These are phyloP conservation scores for Immersiella caudata DNA, from an alignment of 495 filamentous ascomycete species.

Conservation along the genomic window DNA sequence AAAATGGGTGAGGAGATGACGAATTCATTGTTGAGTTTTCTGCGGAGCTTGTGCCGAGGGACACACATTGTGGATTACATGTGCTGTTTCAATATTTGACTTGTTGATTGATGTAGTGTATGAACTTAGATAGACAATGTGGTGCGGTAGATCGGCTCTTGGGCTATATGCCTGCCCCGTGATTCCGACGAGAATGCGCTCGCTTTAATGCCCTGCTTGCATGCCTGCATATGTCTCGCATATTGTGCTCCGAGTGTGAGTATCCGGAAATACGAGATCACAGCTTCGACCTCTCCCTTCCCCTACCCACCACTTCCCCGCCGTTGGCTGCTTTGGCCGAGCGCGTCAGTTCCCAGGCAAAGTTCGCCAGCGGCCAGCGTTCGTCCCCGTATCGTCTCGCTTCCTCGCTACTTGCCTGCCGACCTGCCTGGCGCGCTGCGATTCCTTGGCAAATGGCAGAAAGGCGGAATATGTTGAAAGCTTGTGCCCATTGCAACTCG, in stretches of 20 bases:
- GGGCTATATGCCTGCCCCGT: background rate
- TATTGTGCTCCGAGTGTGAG: background rate
- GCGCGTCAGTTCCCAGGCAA: constrained; percentile 68
- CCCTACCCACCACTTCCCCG: constrained; percentile 12
- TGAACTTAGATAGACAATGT: background rate
- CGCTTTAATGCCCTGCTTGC: background rate
- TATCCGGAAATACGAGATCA: constrained; percentile 1
- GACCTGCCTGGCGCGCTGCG: constrained; percentile 75
- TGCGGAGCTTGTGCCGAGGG: too few species aligned
- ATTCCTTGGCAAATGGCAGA: constrained; percentile 94
- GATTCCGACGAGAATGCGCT: background rate
- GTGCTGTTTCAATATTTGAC: background rate
- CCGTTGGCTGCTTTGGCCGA: constrained; percentile 27
- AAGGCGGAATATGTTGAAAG: constrained; percentile 62
- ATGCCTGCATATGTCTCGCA: background rate
- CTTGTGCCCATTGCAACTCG: constrained; percentile 70
- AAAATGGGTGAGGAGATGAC: too few species aligned
- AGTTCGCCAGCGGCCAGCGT: constrained; percentile 67
- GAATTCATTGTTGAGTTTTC: too few species aligned
- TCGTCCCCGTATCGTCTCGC: constrained; percentile 70
- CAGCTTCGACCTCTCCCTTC: constrained; percentile 23
- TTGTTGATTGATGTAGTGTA: background rate
- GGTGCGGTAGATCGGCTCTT: background rate
- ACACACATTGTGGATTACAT: too few species aligned
- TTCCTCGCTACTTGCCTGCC: constrained; percentile 88